Conservation (phyloP, 768 basidiomycete genomes). For the Leccinum pellstonianum region DNA sequence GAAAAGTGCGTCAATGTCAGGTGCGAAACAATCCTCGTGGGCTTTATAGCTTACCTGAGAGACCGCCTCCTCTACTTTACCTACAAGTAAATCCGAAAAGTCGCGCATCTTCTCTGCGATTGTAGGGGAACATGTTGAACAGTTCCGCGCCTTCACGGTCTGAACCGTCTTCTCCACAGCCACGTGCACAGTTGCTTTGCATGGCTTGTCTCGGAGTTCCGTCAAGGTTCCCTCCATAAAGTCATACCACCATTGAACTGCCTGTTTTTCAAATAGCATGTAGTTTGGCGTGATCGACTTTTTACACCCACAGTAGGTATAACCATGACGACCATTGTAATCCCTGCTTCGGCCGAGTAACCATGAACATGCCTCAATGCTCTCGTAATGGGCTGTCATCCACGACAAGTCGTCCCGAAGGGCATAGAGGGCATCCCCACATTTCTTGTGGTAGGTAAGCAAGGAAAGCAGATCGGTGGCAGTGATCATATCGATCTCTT, state of each 20-base stretch:
- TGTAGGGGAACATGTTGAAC: neutral
- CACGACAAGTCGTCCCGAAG: constrained; percentile 8
- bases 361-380: constrained; percentile 8
- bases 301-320: neutral
- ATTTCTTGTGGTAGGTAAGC: constrained; percentile 23
- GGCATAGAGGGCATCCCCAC: constrained; percentile 10
- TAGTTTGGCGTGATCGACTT: neutral
- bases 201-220: constrained; percentile 21
- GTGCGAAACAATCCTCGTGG: neutral
- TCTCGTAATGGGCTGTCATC: constrained; percentile 18
- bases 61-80: constrained; percentile 14
- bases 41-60: neutral
- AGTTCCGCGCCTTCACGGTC: neutral
- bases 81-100: constrained; percentile 6
- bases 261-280: neutral
- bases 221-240: constrained; percentile 13
- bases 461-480: constrained; percentile 28
- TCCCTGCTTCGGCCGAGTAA: neutral
- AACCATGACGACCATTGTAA: too few relatives aligned
- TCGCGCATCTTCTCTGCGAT: constrained; percentile 17
- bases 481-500: constrained; percentile 31
- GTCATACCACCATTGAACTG: constrained; percentile 19
- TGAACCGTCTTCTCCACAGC: neutral
- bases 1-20: neutral
- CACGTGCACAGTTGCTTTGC: constrained; percentile 4